phyloP scores from a whole-genome alignment of 2,329 filamentous ascomycete genomes.

The Paracamarosporium sp. region DNA sequence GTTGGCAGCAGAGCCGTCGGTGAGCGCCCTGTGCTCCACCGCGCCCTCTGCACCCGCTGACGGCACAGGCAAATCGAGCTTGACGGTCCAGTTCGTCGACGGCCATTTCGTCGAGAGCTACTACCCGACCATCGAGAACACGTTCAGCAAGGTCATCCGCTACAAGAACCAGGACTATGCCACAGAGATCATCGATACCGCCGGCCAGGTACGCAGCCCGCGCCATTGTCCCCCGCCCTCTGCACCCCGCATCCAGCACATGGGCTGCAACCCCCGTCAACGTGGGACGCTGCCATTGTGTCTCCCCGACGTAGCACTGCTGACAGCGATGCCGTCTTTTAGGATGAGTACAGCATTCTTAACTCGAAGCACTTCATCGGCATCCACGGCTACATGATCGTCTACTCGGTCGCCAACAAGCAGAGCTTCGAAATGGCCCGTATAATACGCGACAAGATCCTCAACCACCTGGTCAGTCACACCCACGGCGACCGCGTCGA shows the following conservation, averaged over 20 bases:
- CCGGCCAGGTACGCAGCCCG: conserved; percentile 74
- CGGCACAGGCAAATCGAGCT: conserved; percentile 85
- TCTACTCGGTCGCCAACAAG: conserved; percentile 94
- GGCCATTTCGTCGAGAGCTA: conserved; percentile 99
- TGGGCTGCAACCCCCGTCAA: neutral
- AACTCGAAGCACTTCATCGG: conserved; percentile 99
- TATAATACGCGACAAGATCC: conserved; percentile 94
- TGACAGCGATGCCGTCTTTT: conserved; percentile 11
- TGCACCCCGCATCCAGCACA: neutral
- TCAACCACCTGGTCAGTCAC: conserved; percentile 83
- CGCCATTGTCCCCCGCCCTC: conserved; percentile 6
- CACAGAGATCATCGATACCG: conserved; percentile 98
- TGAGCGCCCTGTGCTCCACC: conserved; percentile 53
- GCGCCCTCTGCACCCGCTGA: conserved; percentile 14
- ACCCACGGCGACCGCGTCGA: neutral
- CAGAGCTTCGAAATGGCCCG: conserved; percentile 98
- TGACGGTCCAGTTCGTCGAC: conserved; percentile 96
- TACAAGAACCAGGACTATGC: conserved; percentile 92
- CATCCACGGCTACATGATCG: conserved; percentile 98
- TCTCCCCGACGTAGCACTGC: too few species aligned
- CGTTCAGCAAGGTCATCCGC: conserved; percentile 94
- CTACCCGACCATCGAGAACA: conserved; percentile 99
- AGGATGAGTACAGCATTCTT: conserved; percentile 98
- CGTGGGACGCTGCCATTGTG: too few species aligned
- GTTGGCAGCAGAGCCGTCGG: conserved; percentile 92